Evolutionary conservation across 1,139 yeast species (phyloP).

Genomic region (Geotrichum phurueaensis): DNA sequence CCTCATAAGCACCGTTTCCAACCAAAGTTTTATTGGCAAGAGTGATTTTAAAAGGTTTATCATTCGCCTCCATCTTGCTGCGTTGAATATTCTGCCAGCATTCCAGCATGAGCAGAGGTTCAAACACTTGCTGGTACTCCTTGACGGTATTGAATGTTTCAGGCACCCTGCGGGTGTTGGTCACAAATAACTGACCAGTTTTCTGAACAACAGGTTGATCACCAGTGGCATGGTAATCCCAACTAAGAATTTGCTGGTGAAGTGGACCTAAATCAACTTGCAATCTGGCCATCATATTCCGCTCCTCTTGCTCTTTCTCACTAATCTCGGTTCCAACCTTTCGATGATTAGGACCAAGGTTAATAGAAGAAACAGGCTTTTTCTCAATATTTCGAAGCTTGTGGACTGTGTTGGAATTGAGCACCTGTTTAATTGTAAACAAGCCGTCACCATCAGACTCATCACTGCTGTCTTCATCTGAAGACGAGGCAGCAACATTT

Average conservation of each 20-base stretch:
- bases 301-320: conserved; percentile 57
- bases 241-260: conserved; percentile 60
- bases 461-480: conserved; percentile 29
- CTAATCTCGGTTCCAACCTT: conserved; percentile 12
- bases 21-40: conserved; percentile 17
- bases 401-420: conserved; percentile 11
- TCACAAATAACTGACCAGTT: conserved; percentile 54
- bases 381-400: conserved; percentile 21
- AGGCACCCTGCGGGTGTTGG: conserved; percentile 40
- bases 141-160: conserved; percentile 49
- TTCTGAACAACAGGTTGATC: conserved; percentile 53
- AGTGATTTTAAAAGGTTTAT: conserved; percentile 54
- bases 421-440: conserved; percentile 22
- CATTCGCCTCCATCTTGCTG: conserved; percentile 55
- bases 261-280: conserved; percentile 74
- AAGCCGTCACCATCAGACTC: conserved; percentile 28
- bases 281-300: conserved; percentile 71
- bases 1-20: conserved; percentile 48
- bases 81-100: conserved; percentile 89
- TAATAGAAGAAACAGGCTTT: conserved; percentile 9
- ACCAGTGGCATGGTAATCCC: conserved; percentile 62
- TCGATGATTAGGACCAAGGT: conserved; percentile 6
- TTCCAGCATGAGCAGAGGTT: conserved; percentile 78
- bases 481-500: conserved; percentile 5
- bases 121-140: conserved; percentile 63